Percentiles rank a stretch among this genome's conserved stretches.
Evolutionary conservation across 306 rosid species (phyloP).

Genomic region (Trichosanthes truncata): DNA sequence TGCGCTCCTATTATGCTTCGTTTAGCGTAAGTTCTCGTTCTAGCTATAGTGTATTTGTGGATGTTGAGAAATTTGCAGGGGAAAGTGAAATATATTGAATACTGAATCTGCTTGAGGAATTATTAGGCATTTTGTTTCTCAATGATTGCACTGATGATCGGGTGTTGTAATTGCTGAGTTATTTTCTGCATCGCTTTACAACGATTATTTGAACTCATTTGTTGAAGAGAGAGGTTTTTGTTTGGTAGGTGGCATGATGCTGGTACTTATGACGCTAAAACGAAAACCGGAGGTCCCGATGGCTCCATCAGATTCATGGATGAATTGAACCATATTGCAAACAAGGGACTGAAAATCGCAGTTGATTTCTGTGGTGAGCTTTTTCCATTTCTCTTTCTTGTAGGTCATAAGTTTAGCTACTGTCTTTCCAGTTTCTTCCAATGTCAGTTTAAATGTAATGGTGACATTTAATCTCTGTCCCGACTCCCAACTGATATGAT

Average conservation of each 20-base stretch:
- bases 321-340: constrained; percentile 50
- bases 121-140: background rate
- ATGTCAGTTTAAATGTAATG: background rate
- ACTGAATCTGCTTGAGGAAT: background rate
- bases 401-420: background rate
- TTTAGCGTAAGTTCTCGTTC: constrained; percentile 43
- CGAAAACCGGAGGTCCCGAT: constrained; percentile 70
- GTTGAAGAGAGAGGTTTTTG: background rate
- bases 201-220: background rate
- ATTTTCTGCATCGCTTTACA: background rate
- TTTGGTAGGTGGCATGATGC: constrained; percentile 80
- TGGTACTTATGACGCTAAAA: constrained; percentile 54
- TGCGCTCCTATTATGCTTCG: constrained; percentile 93
- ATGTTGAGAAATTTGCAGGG: background rate
- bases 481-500: background rate
- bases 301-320: constrained; percentile 56
- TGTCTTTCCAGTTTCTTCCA: background rate
- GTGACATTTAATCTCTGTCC: background rate
- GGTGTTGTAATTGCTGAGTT: background rate
- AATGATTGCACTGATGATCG: background rate
- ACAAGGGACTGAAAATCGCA: constrained; percentile 53
- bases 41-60: background rate
- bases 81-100: background rate
- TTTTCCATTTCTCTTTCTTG: background rate
- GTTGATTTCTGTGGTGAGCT: constrained; percentile 59